Evolutionary conservation across 352 stramenopile species (phyloP), one percentile per base, ranked within the genome.

Genomic region (Phytophthora colocasiae): DNA sequence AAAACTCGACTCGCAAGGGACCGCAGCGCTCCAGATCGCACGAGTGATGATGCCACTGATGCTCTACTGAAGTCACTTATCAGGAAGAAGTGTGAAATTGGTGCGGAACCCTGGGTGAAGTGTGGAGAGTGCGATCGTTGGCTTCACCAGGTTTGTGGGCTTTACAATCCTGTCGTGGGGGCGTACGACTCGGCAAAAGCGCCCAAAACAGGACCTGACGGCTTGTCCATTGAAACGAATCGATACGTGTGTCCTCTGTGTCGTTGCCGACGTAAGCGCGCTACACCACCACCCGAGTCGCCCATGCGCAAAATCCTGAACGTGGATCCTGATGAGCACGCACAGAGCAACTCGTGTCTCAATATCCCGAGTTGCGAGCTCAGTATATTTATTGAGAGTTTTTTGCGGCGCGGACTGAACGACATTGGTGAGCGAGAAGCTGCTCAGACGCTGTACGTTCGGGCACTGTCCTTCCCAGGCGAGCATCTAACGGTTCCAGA

Each of bases 71-170:
- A 69, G 15, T 62, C 69, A 40, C 59, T 96, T 17, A 66, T 87
- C 29, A 84, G 83, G 67, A 88, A 79, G 65, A 95, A 95, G 51
- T 81, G 60, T n/a, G 83, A 93, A 26, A 52, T 74, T 31, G 72
- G 71, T 31, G 84, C 90, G 4, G 88, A 96, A 69, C 85, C 86
- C 8, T 96, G 88, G 88, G 88, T 96, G 24, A 89, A 90, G 50
- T 96, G 88, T 61, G 66, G 61, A 17, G 78, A 82, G 31, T 98
- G 95, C 71, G 58, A 70, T 39, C 72, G 69, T 22, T 96, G 89
- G 83, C 75, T 98, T 38, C 95, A 98, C 59, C 83, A 98, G 63
- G 81, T 98, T 6, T 99, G 96, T 75, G 94, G 83, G 2, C 80
- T 99, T 26, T 97, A 96, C 77, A 98, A 98, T 61, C 77, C 86